Evolutionary conservation across 2,329 filamentous ascomycete genomes (phyloP), one percentile per base, ranked within the genome.

Genomic region (Pyrenophora graminea): DNA sequence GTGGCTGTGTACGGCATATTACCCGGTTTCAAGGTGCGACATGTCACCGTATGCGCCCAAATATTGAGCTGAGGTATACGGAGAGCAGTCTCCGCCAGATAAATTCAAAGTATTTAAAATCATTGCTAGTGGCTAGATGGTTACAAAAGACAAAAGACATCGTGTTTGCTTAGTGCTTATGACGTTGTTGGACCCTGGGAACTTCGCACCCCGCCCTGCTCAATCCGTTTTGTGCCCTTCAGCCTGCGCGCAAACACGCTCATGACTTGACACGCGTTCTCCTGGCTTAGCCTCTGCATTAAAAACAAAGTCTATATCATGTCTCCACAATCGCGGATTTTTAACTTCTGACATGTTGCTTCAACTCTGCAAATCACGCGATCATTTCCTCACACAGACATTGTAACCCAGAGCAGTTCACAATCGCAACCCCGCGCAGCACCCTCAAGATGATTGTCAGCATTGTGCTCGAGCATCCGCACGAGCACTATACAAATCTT

Each of bases 401-500:
- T 47, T 43, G 51, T 39, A 33, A 36, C 44, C 44, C 32, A 18
- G 34, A 18, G 34, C 44, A 39, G n/a, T 15, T 15, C 42, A 44
- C 38, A 19, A 41, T 36, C 25, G 21, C 38, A 18, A 41, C 32
- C 30, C 32, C 32, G 37, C 45, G 48, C 40, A 46, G 42, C 36
- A 32, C 36, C 39, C 44, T 40, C 48, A 59, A 38, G 4, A 71
- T 71, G 68, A 48, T 86, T 41, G 83, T 89, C 65, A 80, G 83
- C 53, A 84, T 91, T 64, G 76, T 79, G 39, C 82, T 91, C 61
- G 83, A 89, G 45, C 85, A 63, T 43, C 81, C 82, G 43, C 85
- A 85, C 58, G 81, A 85, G 61, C 88, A 88, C 77, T 90, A 88
- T 73, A 93, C 90, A 44, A 93, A 93, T 68, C 84, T 92, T 63